phyloP scores from a whole-genome alignment of 208 protist species.

The Wallacemonas sp. region DNA sequence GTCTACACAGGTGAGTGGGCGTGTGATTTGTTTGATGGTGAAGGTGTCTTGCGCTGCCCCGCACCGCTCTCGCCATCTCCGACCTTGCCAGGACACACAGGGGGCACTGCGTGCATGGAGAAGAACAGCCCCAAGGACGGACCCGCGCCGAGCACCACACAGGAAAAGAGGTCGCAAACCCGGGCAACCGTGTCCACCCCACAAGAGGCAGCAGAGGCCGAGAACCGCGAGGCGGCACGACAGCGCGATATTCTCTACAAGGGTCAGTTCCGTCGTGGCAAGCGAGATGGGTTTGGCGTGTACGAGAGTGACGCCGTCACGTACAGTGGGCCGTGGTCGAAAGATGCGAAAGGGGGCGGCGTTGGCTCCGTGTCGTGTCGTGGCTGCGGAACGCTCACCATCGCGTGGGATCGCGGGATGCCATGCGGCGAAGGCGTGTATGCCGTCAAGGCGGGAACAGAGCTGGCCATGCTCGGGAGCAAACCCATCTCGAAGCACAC shows the following conservation, averaged over 20 bases:
- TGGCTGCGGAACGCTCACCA: constrained; percentile 44
- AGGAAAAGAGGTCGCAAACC: constrained; percentile 5
- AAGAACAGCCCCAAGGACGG: no score
- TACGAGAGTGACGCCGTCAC: constrained; percentile 42
- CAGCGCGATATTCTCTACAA: constrained; percentile 36
- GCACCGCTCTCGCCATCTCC: neutral
- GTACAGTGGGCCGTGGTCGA: constrained; percentile 79
- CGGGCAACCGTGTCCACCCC: neutral
- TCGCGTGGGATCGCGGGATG: constrained; percentile 54
- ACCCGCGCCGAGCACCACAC: no score
- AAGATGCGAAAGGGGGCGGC: constrained; percentile 70
- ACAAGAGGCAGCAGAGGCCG: neutral
- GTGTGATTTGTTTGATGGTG: constrained; percentile 61
- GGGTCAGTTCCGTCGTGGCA: constrained; percentile 62
- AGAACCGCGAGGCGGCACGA: constrained; percentile 10
- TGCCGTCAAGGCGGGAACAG: neutral
- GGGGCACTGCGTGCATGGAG: constrained; percentile 7
- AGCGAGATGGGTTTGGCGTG: constrained; percentile 66
- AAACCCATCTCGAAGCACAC: neutral
- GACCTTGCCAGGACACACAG: no score
- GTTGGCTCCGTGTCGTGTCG: constrained; percentile 47
- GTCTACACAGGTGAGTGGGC: constrained; percentile 73
- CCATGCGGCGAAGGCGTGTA: constrained; percentile 56
- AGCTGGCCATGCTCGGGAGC: constrained; percentile 9
- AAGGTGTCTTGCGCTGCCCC: constrained; percentile 39